phyloP scores from a whole-genome alignment of 1,284 basidiomycete species.

The Paramarasmius palmivorus region DNA sequence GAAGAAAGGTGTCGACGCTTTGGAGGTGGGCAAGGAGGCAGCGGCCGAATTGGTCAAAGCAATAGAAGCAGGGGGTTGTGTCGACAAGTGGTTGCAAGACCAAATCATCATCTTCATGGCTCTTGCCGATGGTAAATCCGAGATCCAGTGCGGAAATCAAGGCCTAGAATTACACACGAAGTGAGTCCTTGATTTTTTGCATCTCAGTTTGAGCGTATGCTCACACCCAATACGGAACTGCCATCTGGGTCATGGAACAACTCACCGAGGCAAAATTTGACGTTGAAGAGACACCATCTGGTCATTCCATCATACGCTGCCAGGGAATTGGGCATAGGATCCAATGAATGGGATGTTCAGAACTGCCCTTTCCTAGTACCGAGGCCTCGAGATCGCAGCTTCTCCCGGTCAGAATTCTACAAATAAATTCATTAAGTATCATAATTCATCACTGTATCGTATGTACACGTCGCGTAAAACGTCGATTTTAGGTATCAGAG shows the following conservation, averaged over 20 bases:
- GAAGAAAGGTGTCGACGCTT: constrained; percentile 42
- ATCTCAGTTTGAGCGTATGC: neutral
- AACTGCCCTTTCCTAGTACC: too few species aligned
- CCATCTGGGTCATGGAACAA: constrained; percentile 69
- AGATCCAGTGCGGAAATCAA: constrained; percentile 49
- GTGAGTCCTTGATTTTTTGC: constrained; percentile 32
- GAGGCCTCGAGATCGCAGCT: too few species aligned
- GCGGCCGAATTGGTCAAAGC: constrained; percentile 56
- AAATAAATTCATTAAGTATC: too few species aligned
- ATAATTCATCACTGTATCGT: too few species aligned
- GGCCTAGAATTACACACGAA: constrained; percentile 66
- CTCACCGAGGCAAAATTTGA: constrained; percentile 65
- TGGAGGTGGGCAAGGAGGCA: constrained; percentile 55
- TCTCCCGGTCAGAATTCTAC: too few species aligned
- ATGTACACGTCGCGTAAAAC: too few species aligned
- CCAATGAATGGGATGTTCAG: too few species aligned
- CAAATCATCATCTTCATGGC: constrained; percentile 77
- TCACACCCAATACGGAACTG: constrained; percentile 47
- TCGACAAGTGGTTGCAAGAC: constrained; percentile 69
- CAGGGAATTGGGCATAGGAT: constrained; percentile 52
- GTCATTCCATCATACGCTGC: constrained; percentile 47
- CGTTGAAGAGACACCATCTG: constrained; percentile 33
- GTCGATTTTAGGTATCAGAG: neutral
- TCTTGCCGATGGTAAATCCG: constrained; percentile 61
- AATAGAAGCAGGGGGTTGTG: constrained; percentile 59